Base-by-base conservation (phyloP, 1,284 basidiomycete species). In the Heterobasidion irregulare region DNA sequence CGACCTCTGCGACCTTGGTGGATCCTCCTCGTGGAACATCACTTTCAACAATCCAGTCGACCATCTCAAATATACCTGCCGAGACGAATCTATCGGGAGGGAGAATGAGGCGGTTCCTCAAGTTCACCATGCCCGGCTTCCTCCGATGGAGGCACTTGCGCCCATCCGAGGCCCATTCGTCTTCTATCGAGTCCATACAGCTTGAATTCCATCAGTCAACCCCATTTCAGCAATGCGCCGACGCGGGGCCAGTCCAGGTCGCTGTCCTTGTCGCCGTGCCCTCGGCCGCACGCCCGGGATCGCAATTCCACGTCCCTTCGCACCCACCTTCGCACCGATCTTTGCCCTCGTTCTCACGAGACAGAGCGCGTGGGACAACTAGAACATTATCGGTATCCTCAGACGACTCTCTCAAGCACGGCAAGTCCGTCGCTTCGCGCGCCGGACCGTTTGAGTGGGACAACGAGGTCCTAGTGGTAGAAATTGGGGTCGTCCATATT, bases 211-310 rank as follows among this genome's bases (percentile, higher is more conserved):
- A 50, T 6, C 26, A 50, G 10, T 19, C 7, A 2, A 13, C 32
- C 32, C 13, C 26, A 9, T 9, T 7, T 12, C 15, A 33, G 32
- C 12, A 34, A 32, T 19, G 9, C 7, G 49, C 32, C 6, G 35
- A 32, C 9, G 26, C 52, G 6, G 55, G 33, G 32, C 55, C 51
- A 12, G 18, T 54, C 15, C 52, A 47, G 13, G 12, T 56, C 3
- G 47, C 55, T 1, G 55, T 56, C 2, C 44, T 56, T 8, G 35
- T 56, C 41, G 47, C 55, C 15, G 53, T 56, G 55, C 55, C 55
- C n/a, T 38, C 45, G 4, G 26, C 45, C 12, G 13, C 50, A 8
- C 47, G 32, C 26, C 15, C 47, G 13, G 8, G 32, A 10, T 16
- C 47, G 26, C 26, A 26, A 26, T 26, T 26, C 26, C 26, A 26